These are phyloP conservation scores for Cladophialophora yegresii DNA, from an alignment of 2,329 filamentous ascomycete species.

Conservation along the genomic window DNA sequence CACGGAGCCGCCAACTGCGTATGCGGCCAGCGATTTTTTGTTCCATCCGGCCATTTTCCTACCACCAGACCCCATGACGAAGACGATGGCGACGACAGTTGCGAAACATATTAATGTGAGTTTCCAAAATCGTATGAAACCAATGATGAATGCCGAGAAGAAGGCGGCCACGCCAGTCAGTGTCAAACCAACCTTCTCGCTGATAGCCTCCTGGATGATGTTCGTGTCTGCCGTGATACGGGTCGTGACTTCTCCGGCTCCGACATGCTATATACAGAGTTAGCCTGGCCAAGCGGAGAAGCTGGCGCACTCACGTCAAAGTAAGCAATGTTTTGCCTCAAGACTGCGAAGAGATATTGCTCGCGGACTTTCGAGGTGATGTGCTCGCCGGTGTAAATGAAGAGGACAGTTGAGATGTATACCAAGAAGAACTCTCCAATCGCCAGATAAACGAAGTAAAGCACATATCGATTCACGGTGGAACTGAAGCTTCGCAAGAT, in stretches of 20 bases:
- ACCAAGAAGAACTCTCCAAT: slow-evolving; percentile 76
- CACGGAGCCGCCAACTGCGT: slow-evolving; percentile 80
- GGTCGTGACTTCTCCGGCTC: slow-evolving; percentile 89
- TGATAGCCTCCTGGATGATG: slow-evolving; percentile 88
- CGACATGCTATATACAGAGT: slow-evolving; percentile 60
- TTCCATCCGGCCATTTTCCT: slow-evolving; percentile 77
- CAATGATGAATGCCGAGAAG: slow-evolving; percentile 83
- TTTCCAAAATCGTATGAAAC: slow-evolving; percentile 90
- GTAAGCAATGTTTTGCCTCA: slow-evolving; percentile 87
- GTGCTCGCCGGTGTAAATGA: slow-evolving; percentile 84
- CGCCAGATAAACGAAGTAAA: slow-evolving; percentile 85
- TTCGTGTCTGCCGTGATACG: slow-evolving; percentile 94
- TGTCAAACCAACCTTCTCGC: slow-evolving; percentile 81
- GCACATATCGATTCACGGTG: slow-evolving; percentile 63
- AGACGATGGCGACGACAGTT: slow-evolving; percentile 75
- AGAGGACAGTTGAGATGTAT: slow-evolving; percentile 81
- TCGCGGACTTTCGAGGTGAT: slow-evolving; percentile 76
- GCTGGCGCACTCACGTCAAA: slow-evolving; percentile 60
- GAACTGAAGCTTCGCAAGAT: slow-evolving; percentile 56
- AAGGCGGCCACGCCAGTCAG: slow-evolving; percentile 78
- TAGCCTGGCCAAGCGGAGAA: background rate
- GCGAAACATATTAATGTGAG: slow-evolving; percentile 83
- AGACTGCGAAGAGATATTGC: slow-evolving; percentile 78
- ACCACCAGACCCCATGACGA: slow-evolving; percentile 73
- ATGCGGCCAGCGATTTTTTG: slow-evolving; percentile 74